Percentiles rank a stretch among this genome's conserved stretches.
phyloP scores from a whole-genome alignment of 2,329 filamentous ascomycete genomes.

The Stenocarpella maydis region DNA sequence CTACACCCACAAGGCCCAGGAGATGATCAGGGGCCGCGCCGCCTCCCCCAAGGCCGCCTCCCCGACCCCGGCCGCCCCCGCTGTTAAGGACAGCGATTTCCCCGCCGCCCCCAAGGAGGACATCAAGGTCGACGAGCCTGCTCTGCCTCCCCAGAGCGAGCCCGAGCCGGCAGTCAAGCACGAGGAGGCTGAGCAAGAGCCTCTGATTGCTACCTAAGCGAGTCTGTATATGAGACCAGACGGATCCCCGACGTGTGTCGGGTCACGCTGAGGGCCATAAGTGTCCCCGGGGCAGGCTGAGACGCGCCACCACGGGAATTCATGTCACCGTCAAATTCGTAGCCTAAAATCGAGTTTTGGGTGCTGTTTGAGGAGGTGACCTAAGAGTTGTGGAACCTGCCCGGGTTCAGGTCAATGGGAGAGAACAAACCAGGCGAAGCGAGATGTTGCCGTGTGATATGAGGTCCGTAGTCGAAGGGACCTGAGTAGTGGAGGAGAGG shows the following conservation, averaged over 20 bases:
- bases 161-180: constrained; percentile 43
- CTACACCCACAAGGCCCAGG: constrained; percentile 73
- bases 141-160: constrained; percentile 35
- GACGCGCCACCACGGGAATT: not conserved
- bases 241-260: not conserved
- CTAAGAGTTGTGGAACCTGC: not conserved
- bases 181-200: constrained; percentile 46
- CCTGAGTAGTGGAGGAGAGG: not conserved
- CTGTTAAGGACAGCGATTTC: constrained; percentile 57
- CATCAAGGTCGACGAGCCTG: constrained; percentile 41
- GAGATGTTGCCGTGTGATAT: not conserved
- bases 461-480: not conserved
- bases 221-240: not conserved
- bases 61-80: constrained; percentile 43
- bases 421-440: not conserved
- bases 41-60: constrained; percentile 52
- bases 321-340: too few species aligned
- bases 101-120: constrained; percentile 53
- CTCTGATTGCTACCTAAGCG: constrained; percentile 44
- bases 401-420: not conserved
- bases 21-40: constrained; percentile 63
- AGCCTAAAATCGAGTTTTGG: too few species aligned
- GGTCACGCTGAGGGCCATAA: not conserved
- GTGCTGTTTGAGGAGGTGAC: too few species aligned
- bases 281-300: not conserved